Evolutionary conservation across 2,329 filamentous ascomycete species (phyloP).

Genomic region (Colletotrichum noveboracense): DNA sequence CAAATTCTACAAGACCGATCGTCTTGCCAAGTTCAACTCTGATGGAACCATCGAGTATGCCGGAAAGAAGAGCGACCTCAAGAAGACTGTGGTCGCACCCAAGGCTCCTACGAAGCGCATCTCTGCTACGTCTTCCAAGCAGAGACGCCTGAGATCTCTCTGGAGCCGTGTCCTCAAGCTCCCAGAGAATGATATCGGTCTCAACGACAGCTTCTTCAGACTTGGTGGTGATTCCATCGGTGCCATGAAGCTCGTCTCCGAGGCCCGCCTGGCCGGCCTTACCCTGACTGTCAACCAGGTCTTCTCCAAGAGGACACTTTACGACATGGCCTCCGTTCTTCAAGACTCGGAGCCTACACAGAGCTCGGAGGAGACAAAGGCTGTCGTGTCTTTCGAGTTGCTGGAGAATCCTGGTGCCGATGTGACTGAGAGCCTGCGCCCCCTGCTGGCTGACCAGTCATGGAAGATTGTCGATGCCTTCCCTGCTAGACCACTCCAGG

Average conservation of each 20-base stretch:
- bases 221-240: slow-evolving; percentile 65
- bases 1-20: slow-evolving; percentile 44
- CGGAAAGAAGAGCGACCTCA: slow-evolving; percentile 24
- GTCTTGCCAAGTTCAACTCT: slow-evolving; percentile 42
- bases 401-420: slow-evolving; percentile 52
- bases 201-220: slow-evolving; percentile 65
- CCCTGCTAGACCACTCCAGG: slow-evolving; percentile 63
- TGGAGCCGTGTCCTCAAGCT: slow-evolving; percentile 55
- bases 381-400: slow-evolving; percentile 55
- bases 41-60: slow-evolving; percentile 35
- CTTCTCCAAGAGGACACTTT: slow-evolving; percentile 52
- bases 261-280: slow-evolving; percentile 52
- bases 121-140: slow-evolving; percentile 44
- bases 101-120: slow-evolving; percentile 32
- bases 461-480: slow-evolving; percentile 61
- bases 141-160: slow-evolving; percentile 47
- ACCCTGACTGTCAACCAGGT: slow-evolving; percentile 60
- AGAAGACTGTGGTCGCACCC: slow-evolving; percentile 5
- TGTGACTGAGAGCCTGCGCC: slow-evolving; percentile 42
- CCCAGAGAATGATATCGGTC: slow-evolving; percentile 50
- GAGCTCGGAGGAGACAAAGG: slow-evolving; percentile 9
- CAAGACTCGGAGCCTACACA: slow-evolving; percentile 36
- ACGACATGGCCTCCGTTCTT: slow-evolving; percentile 59
- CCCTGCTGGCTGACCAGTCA: slow-evolving; percentile 53
- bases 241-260: slow-evolving; percentile 66